phyloP scores from a whole-genome alignment of 2,329 filamentous ascomycete species.

The Sclerotinia borealis region DNA sequence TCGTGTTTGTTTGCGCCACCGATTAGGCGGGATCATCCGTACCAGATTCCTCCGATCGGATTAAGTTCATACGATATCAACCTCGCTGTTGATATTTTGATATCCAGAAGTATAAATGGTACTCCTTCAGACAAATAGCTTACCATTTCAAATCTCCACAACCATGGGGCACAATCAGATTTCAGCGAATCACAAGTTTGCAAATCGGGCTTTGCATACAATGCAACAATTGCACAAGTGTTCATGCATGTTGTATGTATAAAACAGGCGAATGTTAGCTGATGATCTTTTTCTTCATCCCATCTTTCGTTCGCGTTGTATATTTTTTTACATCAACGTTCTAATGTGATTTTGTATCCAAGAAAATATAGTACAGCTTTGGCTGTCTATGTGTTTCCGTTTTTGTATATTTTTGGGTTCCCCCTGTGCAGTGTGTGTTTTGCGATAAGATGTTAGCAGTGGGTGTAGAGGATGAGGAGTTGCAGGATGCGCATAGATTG shows the following conservation, averaged over 20 bases:
- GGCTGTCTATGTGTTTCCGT: neutral
- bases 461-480: neutral
- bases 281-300: neutral
- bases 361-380: neutral
- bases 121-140: neutral
- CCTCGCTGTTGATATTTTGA: neutral
- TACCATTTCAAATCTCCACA: neutral
- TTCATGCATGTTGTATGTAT: neutral
- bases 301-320: neutral
- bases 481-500: neutral
- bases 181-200: conserved; percentile 2
- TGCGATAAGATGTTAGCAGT: neutral
- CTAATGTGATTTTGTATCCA: neutral
- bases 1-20: too few relatives aligned
- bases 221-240: neutral
- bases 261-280: neutral
- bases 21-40: too few relatives aligned
- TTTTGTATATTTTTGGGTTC: neutral
- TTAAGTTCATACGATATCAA: neutral
- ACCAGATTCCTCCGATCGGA: too few relatives aligned
- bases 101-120: neutral
- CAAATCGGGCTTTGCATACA: neutral
- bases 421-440: neutral
- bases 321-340: neutral
- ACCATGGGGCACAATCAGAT: neutral